A percentile compares a stretch with the other conserved stretches of the same genome.
phyloP scores from a whole-genome alignment of 2,329 filamentous ascomycete species.

The Fonsecaea monophora region DNA sequence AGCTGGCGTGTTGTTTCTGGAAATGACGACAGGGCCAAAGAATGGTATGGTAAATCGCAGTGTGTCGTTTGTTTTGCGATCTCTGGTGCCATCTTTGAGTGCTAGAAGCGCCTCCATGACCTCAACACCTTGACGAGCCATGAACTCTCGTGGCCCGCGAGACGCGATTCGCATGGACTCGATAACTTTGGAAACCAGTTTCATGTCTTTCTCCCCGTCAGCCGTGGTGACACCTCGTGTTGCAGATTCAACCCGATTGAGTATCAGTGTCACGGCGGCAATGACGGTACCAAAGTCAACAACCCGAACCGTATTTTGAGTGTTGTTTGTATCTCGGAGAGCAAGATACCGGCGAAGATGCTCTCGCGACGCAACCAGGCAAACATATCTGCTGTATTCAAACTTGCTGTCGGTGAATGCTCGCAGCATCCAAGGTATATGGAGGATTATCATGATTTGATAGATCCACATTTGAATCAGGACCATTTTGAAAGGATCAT shows the following conservation, averaged over 20 bases:
- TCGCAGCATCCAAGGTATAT: conserved; percentile 62
- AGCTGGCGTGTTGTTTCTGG: background rate
- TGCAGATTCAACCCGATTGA: conserved; percentile 12
- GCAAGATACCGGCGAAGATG: conserved; percentile 55
- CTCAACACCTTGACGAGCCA: conserved; percentile 19
- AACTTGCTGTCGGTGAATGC: conserved; percentile 46
- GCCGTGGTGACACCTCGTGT: background rate
- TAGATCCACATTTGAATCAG: conserved; percentile 61
- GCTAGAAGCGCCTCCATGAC: conserved; percentile 12
- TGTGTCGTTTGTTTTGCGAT: background rate
- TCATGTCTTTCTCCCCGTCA: conserved; percentile 8
- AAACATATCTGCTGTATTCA: conserved; percentile 59
- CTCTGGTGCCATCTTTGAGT: background rate
- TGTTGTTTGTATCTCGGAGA: conserved; percentile 46
- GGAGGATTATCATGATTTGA: conserved; percentile 59
- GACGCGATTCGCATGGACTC: conserved; percentile 18
- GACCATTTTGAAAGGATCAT: conserved; percentile 34
- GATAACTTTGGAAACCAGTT: conserved; percentile 6
- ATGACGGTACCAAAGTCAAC: conserved; percentile 20
- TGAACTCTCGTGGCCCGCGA: conserved; percentile 12
- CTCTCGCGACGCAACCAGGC: conserved; percentile 59
- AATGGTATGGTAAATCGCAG: conserved; percentile 18
- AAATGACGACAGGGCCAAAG: conserved; percentile 12
- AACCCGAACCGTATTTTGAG: conserved; percentile 8
- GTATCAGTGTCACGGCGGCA: conserved; percentile 6